These are phyloP conservation scores for Nemania abortiva DNA, from an alignment of 2,329 filamentous ascomycete species.

Conservation along the genomic window DNA sequence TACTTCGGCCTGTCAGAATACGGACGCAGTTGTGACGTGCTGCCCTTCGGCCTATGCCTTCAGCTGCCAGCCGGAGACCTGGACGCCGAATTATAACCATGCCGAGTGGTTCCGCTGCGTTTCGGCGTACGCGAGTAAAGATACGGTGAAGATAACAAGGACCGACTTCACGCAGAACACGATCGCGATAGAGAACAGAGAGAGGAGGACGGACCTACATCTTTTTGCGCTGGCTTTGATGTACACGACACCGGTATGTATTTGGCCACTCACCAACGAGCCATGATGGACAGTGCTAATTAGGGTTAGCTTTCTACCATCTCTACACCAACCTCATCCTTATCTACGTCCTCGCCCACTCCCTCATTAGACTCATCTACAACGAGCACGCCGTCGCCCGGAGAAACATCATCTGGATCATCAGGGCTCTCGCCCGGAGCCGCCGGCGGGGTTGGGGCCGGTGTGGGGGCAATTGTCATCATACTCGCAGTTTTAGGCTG, in stretches of 20 bases:
- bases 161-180: conserved; percentile 32
- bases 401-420: background rate
- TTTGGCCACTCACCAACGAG: background rate
- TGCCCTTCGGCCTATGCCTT: conserved; percentile 42
- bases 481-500: conserved; percentile 32
- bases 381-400: conserved; percentile 9
- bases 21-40: conserved; percentile 41
- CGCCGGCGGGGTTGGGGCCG: conserved; percentile 32
- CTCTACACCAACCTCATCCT: conserved; percentile 14
- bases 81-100: conserved; percentile 15
- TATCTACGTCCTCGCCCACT: conserved; percentile 11
- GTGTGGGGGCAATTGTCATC: conserved; percentile 16
- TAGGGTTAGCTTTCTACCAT: conserved; percentile 22
- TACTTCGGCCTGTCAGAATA: conserved; percentile 41
- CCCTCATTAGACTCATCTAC: conserved; percentile 12
- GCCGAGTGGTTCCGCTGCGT: conserved; percentile 38
- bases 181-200: conserved; percentile 4
- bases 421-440: conserved; percentile 27
- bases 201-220: conserved; percentile 24
- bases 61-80: conserved; percentile 25
- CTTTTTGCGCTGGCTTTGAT: conserved; percentile 41
- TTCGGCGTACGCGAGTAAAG: conserved; percentile 23
- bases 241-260: conserved; percentile 41
- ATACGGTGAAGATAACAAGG: conserved; percentile 29
- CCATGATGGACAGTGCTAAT: conserved; percentile 9